Percentiles rank a stretch among this genome's conserved stretches.
phyloP scores from a whole-genome alignment of 345 rosid species.

The Rhodamnia rubescens region DNA sequence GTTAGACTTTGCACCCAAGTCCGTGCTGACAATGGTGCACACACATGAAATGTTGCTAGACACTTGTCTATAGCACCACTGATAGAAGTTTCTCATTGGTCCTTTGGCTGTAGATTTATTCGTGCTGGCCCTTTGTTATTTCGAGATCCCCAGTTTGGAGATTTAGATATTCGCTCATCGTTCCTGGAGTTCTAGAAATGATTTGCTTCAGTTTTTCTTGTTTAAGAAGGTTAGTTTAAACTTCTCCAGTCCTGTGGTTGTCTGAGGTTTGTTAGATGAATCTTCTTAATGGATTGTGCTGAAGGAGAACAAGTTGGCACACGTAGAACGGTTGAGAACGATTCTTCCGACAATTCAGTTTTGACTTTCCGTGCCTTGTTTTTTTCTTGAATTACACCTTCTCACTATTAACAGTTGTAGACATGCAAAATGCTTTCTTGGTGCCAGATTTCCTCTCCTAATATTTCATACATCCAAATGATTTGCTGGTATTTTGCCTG shows the following conservation, averaged over 20 bases:
- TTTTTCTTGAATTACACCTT: background rate
- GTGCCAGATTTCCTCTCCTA: background rate
- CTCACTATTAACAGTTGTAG: background rate
- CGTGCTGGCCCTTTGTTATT: slow-evolving; percentile 19
- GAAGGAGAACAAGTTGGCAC: background rate
- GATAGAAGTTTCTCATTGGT: background rate
- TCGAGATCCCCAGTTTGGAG: slow-evolving; percentile 19
- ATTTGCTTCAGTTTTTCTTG: background rate
- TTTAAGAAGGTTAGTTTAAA: background rate
- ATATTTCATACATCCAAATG: background rate
- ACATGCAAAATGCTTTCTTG: background rate
- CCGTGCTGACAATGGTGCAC: background rate
- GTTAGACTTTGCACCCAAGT: background rate
- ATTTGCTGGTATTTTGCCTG: background rate
- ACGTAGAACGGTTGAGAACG: background rate
- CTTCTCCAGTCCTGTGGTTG: background rate
- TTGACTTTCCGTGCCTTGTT: background rate
- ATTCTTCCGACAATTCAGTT: background rate
- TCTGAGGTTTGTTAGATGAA: background rate
- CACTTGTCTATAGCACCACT: background rate
- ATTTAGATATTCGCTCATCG: slow-evolving; percentile 31
- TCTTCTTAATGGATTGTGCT: background rate
- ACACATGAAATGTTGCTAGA: background rate
- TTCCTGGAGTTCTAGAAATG: slow-evolving; percentile 27
- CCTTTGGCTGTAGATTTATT: slow-evolving; percentile 33